phyloP scores from a whole-genome alignment of 257 asterid species.

The Verbena officinalis region DNA sequence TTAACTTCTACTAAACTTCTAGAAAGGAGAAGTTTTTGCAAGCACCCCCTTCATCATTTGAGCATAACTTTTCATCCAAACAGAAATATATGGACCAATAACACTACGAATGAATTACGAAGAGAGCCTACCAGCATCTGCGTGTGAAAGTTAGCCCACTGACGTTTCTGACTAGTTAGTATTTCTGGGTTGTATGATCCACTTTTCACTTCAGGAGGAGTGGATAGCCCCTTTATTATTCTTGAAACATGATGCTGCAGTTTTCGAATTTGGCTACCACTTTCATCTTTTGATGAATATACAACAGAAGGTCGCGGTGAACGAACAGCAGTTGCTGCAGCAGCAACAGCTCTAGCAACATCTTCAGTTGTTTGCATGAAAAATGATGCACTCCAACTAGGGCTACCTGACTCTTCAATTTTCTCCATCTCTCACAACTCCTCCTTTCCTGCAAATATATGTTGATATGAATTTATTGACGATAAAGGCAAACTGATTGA shows the following conservation, averaged over 20 bases:
- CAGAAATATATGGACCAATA: conserved; percentile 10
- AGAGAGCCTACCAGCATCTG: conserved; percentile 79
- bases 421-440: conserved; percentile 62
- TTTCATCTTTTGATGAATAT: conserved; percentile 86
- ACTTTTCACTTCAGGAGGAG: conserved; percentile 74
- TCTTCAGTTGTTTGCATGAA: conserved; percentile 91
- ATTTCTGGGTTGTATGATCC: conserved; percentile 92
- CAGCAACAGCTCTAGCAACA: conserved; percentile 94
- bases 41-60: conserved; percentile 15
- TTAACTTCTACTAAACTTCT: too few relatives aligned
- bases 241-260: conserved; percentile 88
- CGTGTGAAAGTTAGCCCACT: conserved; percentile 96
- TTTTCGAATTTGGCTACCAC: conserved; percentile 73
- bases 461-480: conserved; percentile 13
- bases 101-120: conserved; percentile 25
- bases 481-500: conserved; percentile 10
- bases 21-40: too few relatives aligned
- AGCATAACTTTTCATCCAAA: conserved; percentile 4
- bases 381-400: conserved; percentile 88
- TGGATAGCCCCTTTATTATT: conserved; percentile 79
- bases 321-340: conserved; percentile 88
- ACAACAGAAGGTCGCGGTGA: conserved; percentile 91
- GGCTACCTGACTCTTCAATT: conserved; percentile 75
- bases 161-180: conserved; percentile 96
- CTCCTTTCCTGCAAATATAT: conserved; percentile 38